Evolutionary conservation across 208 protist species (phyloP), one percentile per base, ranked within the genome.

Genomic region (Leishmania braziliensis): DNA sequence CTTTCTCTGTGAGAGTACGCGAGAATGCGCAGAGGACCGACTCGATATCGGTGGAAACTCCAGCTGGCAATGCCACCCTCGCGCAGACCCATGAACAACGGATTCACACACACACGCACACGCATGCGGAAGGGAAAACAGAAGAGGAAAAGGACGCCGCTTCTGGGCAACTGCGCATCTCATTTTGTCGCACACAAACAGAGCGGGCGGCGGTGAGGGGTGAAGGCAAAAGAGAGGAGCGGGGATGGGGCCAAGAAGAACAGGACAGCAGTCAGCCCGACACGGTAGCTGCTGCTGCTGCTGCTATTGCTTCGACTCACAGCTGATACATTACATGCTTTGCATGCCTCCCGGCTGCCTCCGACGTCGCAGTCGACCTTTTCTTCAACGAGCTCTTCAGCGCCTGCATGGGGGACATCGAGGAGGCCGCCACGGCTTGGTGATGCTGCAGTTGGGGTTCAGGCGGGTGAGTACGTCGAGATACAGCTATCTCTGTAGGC

Each of bases 251-350:
- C 5, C 68, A 18, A 3, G 39, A 29, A 50, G 39, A 26, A 50
- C 5, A 48, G 33, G 68, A 75, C 14, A 58, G 26, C 26, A 8
- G 70, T 1, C 14, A 46, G 23, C 12, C 6, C 26, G 69, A 73
- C 46, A 51, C 9, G 46, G 69, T 20, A 10, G 46, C n/a, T 33
- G 46, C 69, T 26, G 33, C 46, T 8, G 8, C 46, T 73, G 69
- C 46, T 29, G 43, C 43, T 46, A 0, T 46, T 65, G 46, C 43
- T 23, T 43, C 51, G 0, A 29, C 50, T 84, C 65, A 80, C n/a
- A 83, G 74, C 54, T 89, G 77, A 75, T 89, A 89, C 5, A 74
- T 82, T 20, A 89, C 83, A 43, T 89, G 86, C 75, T 89, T 89
- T 26, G 48, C 81, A 33, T 18, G 53, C 23, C 39, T 50, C 43